A percentile compares a stretch with the other conserved stretches of the same genome.
phyloP scores from a whole-genome alignment of 1,139 yeast genomes.

The Hansenula lynferdii region DNA sequence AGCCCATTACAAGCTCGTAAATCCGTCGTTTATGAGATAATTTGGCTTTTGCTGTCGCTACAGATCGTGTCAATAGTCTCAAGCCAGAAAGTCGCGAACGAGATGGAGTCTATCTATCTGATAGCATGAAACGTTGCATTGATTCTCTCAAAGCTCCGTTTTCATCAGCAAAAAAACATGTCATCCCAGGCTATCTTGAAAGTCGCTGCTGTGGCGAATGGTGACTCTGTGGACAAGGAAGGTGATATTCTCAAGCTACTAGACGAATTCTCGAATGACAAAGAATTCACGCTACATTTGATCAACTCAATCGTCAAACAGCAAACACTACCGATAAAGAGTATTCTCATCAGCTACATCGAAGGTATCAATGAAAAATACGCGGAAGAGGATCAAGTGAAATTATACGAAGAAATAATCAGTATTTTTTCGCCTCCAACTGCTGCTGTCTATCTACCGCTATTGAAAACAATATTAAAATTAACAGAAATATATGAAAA shows the following conservation, averaged over 20 bases:
- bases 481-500: conserved; percentile 12
- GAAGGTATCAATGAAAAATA: conserved; percentile 3
- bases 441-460: conserved; percentile 7
- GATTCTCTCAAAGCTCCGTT: too few relatives aligned
- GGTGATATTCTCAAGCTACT: conserved; percentile 10
- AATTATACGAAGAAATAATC: conserved; percentile 9
- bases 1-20: too few relatives aligned
- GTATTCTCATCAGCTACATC: conserved; percentile 9
- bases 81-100: too few relatives aligned
- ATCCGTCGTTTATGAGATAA: too few relatives aligned
- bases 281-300: conserved; percentile 4
- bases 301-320: conserved; percentile 15
- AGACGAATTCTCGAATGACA: neutral
- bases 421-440: conserved; percentile 18
- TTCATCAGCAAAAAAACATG: too few relatives aligned
- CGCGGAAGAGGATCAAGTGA: neutral
- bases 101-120: too few relatives aligned
- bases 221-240: conserved; percentile 9
- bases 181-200: conserved; percentile 11
- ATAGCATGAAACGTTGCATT: too few relatives aligned
- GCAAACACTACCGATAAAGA: conserved; percentile 16
- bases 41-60: too few relatives aligned
- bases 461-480: conserved; percentile 9
- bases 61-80: too few relatives aligned
- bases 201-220: conserved; percentile 13